These are phyloP conservation scores for Colletotrichum sojae DNA, from an alignment of 2,329 filamentous ascomycete genomes.

Conservation along the genomic window DNA sequence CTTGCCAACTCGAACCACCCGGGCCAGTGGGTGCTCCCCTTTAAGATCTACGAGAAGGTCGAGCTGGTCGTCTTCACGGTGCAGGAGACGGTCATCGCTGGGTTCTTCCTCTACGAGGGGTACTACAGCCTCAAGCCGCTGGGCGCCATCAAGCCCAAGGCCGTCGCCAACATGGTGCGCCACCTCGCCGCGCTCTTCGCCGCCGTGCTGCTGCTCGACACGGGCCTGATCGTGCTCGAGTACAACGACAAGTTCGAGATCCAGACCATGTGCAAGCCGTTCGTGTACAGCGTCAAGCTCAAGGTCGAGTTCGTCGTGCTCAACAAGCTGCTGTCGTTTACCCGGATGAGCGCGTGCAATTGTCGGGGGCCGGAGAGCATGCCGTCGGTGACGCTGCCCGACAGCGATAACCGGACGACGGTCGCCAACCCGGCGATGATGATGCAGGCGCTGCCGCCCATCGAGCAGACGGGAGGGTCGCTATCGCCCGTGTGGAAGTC, in stretches of 20 bases:
- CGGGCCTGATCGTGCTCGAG: conserved; percentile 43
- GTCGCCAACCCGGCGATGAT: background rate
- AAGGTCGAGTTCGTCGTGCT: conserved; percentile 55
- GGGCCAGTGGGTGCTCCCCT: conserved; percentile 49
- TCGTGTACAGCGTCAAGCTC: conserved; percentile 53
- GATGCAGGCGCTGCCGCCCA: background rate
- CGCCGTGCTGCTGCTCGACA: conserved; percentile 53
- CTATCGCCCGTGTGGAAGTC: conserved; percentile 11
- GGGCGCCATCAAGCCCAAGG: conserved; percentile 24
- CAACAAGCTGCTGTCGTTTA: conserved; percentile 46
- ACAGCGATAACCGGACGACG: conserved; percentile 19
- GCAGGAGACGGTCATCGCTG: conserved; percentile 68
- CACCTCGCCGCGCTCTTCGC: conserved; percentile 55
- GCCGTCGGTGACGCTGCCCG: conserved; percentile 3
- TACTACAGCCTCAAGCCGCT: conserved; percentile 53
- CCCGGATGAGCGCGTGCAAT: conserved; percentile 37
- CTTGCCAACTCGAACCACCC: conserved; percentile 60
- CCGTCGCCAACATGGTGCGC: conserved; percentile 47
- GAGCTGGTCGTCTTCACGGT: conserved; percentile 70
- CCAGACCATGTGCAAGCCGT: conserved; percentile 43
- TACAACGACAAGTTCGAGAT: conserved; percentile 42
- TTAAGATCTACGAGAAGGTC: conserved; percentile 64
- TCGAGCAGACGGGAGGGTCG: conserved; percentile 31
- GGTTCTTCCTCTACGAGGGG: conserved; percentile 68
- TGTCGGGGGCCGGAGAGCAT: conserved; percentile 28